Base-by-base conservation (phyloP, 441 rosid species). In the Mallotus japonicus region DNA sequence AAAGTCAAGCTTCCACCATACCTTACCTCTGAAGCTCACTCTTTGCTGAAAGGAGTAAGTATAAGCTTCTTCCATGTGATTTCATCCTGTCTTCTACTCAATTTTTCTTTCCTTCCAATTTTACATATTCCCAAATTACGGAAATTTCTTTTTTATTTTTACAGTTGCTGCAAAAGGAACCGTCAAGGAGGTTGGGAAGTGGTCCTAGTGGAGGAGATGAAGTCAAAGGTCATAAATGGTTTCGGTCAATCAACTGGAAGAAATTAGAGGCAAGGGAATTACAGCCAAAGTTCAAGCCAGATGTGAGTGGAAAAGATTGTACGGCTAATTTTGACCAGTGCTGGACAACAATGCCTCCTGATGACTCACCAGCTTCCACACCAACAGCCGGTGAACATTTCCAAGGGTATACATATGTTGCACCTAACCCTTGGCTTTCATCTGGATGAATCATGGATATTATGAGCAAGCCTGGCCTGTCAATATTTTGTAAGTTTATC, bases 401-500 rank as follows among this genome's bases (percentile, higher is more conserved):
- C 78, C 87, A 84, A 82, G 90, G 96, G 3, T 90, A 87, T 71
- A 82, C 86, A 13, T 90, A 89, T 65, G 79, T 82, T 65, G 88
- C 93, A 4, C 93, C 93, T 22, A 87, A 87, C 71, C 93, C 92
- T 42, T 90, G 96, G 93, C 93, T 87, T 67, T 83, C 89, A 62
- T 80, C 88, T 14, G 76, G 76, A 68, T 82, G 85, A 81, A 28
- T 28, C 47, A 66, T 67, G 64, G 62, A 28, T 28, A 20, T 55
- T n/a, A 40, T 55, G 44, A 47, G 44, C 64, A 70, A 16, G 73
- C 34, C 69, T 3, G 28, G n/a, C 65, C 40, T 8, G 28, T 64
- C 4, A 24, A 58, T 15, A 11, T 40, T 60, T 61, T 68, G 85
- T 78, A 73, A 81, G 79, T 78, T 75, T 8, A 20, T 24, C 64